Evolutionary conservation across 2,329 filamentous ascomycete species (phyloP), one percentile per base, ranked within the genome.

Genomic region (Dothidotthia symphoricarpi): DNA sequence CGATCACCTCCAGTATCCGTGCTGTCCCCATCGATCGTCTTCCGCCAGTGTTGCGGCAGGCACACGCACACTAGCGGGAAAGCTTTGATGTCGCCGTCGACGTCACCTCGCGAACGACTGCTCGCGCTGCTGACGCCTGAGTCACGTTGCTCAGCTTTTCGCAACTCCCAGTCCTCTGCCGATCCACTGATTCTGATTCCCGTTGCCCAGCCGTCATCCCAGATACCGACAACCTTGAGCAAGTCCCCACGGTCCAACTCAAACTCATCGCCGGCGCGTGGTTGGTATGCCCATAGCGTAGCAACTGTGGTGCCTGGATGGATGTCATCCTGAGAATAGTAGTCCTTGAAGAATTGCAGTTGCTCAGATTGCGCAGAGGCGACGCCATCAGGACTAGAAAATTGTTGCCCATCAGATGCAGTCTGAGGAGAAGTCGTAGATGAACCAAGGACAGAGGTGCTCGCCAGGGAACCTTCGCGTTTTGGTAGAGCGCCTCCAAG

Each of bases 201-300:
- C 1, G 93, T 98, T 9, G 93, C 93, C 93, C 93, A 98, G 31
- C 93, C 93, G 64, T 98, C 93, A 59, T 98, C 93, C 93, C 93
- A 98, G 52, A 98, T 98, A 46, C 93, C 93, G 22, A 97, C 85
- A 11, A 98, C 84, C 71, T 96, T 97, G 59, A 98, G 78, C 90
- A 98, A 96, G 63, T 98, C 93, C 36, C 93, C 93, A 41, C 93
- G 82, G 58, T 97, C 93, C 25, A 98, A 75, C 26, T 88, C 77
- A 61, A 97, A 97, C 63, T 98, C 93, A 59, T 98, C 93, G 19
- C 83, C 81, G 4, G 93, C 93, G 24, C 93, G 86, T 24, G 93
- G 91, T 56, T 95, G 88, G 67, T 98, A 98, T 2, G 93, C 91
- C 93, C 93, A 98, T 11, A 98, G 77, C 2, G 89, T 88, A 11